Conservation (phyloP, 345 rosid genomes). For the Eucalyptus marginata region DNA sequence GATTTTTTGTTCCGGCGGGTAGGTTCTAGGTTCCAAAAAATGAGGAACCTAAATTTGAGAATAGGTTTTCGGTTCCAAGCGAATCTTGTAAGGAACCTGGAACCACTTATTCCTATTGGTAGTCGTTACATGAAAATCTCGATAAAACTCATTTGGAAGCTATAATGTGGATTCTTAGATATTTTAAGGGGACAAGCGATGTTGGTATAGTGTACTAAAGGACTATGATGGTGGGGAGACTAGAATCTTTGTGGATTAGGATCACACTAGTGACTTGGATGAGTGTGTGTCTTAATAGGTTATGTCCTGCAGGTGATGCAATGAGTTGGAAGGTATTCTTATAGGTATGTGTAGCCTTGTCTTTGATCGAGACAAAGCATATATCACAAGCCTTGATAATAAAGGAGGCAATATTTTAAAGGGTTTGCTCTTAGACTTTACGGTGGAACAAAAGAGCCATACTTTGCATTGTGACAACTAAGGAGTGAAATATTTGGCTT, state of each 20-base stretch:
- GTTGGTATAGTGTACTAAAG: background rate
- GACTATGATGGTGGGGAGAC: background rate
- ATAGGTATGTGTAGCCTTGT: background rate
- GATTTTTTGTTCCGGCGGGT: accelerated
- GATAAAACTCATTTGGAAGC: background rate
- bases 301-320: background rate
- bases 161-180: no score
- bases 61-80: no score
- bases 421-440: no score
- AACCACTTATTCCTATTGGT: background rate
- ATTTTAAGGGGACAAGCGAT: background rate
- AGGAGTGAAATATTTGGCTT: no score
- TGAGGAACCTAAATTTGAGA: no score
- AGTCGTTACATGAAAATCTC: background rate
- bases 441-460: no score
- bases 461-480: no score
- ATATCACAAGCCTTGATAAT: no score
- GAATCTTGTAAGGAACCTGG: no score
- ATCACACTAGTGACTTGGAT: background rate
- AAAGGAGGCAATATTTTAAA: no score
- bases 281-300: background rate
- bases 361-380: background rate
- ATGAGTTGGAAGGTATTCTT: background rate
- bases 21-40: no score
- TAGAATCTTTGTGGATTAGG: background rate